Evolutionary conservation across 2,329 filamentous ascomycete genomes (phyloP), one percentile per base, ranked within the genome.

Genomic region (Trichoderma koningiopsis): DNA sequence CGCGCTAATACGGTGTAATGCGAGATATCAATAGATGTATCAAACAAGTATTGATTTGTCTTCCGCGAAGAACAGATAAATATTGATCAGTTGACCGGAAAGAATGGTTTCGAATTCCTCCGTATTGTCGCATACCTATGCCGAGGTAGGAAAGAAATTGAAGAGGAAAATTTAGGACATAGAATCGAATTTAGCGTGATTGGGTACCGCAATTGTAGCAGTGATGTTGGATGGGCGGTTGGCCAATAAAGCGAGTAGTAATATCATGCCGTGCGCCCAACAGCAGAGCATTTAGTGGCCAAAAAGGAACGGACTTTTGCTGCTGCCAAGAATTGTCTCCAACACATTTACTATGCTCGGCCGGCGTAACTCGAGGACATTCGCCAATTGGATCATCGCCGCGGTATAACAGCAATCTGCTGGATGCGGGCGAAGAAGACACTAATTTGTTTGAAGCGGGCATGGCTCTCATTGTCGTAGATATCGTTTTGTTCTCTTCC

Each of bases 251-350:
- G 47, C 22, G 4, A 53, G 61, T n/a, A 14, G 22, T 14, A 19
- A 35, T 24, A 22, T 10, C 35, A 43, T 19, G 52, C 6, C 29
- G 24, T 22, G 31, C 47, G 27, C 11, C 35, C 33, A 63, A 14
- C 49, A 24, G 27, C 35, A 63, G 52, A 40, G 47, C 35, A 37
- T 10, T 24, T 31, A 27, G 11, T 65, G n/a, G 52, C 49, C 62
- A 52, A 56, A 31, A 43, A 19, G 14, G 62, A 43, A 56, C 4
- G 62, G 11, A 57, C 62, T 65, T 65, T 65, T 57, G 62, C 29
- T 40, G 16, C 40, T 43, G 62, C 62, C 52, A 65, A 65, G 62
- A 55, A 43, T 19, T 7, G 37, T 10, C 19, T 31, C 33, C 27
- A 22, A 49, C 22, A 14, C 60, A 19, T n/a, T 35, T n/a, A 29